phyloP scores from a whole-genome alignment of 257 asterid species.

The Capsicum baccatum region DNA sequence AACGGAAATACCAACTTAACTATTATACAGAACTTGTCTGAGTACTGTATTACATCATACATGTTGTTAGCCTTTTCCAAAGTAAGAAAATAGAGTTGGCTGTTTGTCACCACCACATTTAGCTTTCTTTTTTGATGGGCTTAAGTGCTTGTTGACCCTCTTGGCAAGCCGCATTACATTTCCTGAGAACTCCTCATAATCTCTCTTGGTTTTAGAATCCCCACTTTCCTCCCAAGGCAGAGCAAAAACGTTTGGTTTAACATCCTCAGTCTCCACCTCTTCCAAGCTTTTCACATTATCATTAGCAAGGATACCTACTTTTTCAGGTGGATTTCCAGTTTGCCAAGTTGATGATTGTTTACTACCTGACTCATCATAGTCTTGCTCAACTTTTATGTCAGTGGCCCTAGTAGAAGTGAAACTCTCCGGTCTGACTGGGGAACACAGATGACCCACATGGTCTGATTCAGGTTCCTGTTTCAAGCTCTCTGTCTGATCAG shows the following conservation, averaged over 20 bases:
- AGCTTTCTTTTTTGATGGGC: constrained; percentile 37
- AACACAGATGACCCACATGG: constrained; percentile 32
- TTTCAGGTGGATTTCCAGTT: constrained; percentile 45
- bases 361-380: constrained; percentile 40
- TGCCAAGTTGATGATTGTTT: constrained; percentile 40
- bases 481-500: constrained; percentile 37
- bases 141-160: constrained; percentile 24
- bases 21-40: constrained; percentile 1
- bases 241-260: constrained; percentile 23
- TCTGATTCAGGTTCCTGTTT: constrained; percentile 49
- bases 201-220: constrained; percentile 38
- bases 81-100: constrained; percentile 77
- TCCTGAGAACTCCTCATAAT: constrained; percentile 39
- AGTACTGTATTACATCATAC: neutral
- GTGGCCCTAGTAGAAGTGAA: constrained; percentile 35
- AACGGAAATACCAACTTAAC: constrained; percentile 9
- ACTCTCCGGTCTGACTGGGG: constrained; percentile 23
- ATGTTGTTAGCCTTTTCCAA: constrained; percentile 53
- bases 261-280: constrained; percentile 32
- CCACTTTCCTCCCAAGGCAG: constrained; percentile 30
- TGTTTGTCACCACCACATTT: constrained; percentile 49
- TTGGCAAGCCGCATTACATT: constrained; percentile 36
- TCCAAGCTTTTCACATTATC: constrained; percentile 29
- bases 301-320: constrained; percentile 45
- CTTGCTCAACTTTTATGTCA: constrained; percentile 43